Percentiles rank a stretch among this genome's conserved stretches.
phyloP scores from a whole-genome alignment of 169 alveolate species.

The Plasmodium blacklocki region DNA sequence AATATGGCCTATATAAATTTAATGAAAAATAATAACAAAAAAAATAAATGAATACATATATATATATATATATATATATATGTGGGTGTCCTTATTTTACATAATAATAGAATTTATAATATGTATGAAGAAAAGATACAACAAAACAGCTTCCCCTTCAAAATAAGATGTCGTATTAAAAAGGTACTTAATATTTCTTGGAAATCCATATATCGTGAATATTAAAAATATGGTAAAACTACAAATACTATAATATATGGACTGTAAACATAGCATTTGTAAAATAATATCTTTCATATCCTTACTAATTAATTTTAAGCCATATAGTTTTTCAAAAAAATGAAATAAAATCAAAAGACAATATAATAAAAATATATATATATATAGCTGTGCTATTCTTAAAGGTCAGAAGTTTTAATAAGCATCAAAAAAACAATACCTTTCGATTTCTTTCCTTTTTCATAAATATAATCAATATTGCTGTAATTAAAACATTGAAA shows the following conservation, averaged over 20 bases:
- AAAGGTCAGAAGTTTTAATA: no score
- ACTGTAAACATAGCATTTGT: conserved; percentile 36
- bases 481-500: conserved; percentile 34
- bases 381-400: no score
- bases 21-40: neutral
- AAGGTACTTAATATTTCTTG: conserved; percentile 15
- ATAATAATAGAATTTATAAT: conserved; percentile 25
- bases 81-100: neutral
- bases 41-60: neutral
- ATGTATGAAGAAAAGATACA: conserved; percentile 19
- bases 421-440: neutral
- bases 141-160: conserved; percentile 24
- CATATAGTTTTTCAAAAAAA: neutral
- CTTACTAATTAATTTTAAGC: neutral
- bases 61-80: neutral
- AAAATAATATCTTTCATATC: conserved; percentile 10
- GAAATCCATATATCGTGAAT: neutral
- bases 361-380: neutral
- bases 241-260: conserved; percentile 12
- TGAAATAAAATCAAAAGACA: no score
- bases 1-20: conserved; percentile 4
- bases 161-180: conserved; percentile 25
- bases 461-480: neutral
- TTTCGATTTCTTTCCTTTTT: neutral
- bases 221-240: conserved; percentile 21